phyloP scores from a whole-genome alignment of 352 stramenopile genomes.

The Plasmopara halstedii region DNA sequence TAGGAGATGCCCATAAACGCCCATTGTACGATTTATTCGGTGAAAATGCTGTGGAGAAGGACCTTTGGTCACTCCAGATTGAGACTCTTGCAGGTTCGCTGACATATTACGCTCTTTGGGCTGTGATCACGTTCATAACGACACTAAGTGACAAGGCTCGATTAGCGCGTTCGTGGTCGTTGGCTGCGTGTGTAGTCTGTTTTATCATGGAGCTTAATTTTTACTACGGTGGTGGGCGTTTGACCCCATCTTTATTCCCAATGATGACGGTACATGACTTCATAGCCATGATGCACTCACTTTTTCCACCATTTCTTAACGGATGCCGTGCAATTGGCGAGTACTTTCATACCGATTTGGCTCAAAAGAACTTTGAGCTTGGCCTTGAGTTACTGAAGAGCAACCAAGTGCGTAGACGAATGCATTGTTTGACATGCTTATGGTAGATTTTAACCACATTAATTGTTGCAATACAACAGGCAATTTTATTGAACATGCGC shows the following conservation, averaged over 20 bases:
- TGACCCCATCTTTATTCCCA: conserved; percentile 58
- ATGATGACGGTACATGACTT: conserved; percentile 89
- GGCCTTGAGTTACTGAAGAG: conserved; percentile 73
- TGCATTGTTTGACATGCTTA: neutral
- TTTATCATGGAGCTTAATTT: conserved; percentile 93
- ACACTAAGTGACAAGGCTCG: conserved; percentile 88
- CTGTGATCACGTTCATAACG: conserved; percentile 93
- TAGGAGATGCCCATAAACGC: conserved; percentile 88
- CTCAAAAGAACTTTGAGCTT: conserved; percentile 63
- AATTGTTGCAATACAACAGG: conserved; percentile 17
- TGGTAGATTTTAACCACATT: neutral
- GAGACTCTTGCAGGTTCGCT: conserved; percentile 87
- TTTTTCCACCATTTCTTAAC: conserved; percentile 96
- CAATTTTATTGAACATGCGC: conserved; percentile 70
- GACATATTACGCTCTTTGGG: conserved; percentile 95
- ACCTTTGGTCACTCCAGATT: conserved; percentile 84
- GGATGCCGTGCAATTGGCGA: conserved; percentile 91
- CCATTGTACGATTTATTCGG: conserved; percentile 96
- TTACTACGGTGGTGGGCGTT: conserved; percentile 46
- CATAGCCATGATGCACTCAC: conserved; percentile 85
- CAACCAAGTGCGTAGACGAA: conserved; percentile 43
- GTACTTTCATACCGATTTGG: conserved; percentile 81
- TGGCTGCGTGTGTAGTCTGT: conserved; percentile 90
- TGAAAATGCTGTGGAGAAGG: conserved; percentile 81
- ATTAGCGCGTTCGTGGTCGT: conserved; percentile 89